Percentiles rank a stretch among this genome's conserved stretches.
These are phyloP conservation scores for Infundibulicybe gibba DNA, from an alignment of 768 basidiomycete genomes.

Conservation along the genomic window DNA sequence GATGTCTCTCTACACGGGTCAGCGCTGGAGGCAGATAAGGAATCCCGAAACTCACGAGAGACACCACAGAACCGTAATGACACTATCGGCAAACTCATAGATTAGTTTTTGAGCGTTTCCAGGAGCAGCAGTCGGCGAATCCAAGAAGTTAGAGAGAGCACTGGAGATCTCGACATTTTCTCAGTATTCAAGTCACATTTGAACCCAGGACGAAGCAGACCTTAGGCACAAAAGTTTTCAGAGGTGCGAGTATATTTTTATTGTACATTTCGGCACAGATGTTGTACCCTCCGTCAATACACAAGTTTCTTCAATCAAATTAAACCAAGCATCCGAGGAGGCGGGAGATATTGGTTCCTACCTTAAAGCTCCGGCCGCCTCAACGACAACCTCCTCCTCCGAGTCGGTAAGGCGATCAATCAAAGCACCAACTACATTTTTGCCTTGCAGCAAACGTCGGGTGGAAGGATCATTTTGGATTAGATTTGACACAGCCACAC, in stretches of 20 bases:
- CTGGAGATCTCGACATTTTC: slow-evolving; percentile 57
- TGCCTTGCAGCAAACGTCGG: slow-evolving; percentile 82
- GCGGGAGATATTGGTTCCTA: slow-evolving; percentile 26
- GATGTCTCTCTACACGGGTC: slow-evolving; percentile 73
- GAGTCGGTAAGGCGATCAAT: slow-evolving; percentile 86
- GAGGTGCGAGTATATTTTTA: slow-evolving; percentile 81
- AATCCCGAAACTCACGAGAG: slow-evolving; percentile 66
- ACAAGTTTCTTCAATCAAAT: slow-evolving; percentile 65
- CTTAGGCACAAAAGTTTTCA: slow-evolving; percentile 76
- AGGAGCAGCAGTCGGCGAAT: slow-evolving; percentile 55
- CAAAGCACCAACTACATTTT: slow-evolving; percentile 83
- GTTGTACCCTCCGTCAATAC: slow-evolving; percentile 93
- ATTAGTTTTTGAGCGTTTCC: slow-evolving; percentile 74
- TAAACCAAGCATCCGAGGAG: not conserved
- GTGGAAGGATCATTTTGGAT: slow-evolving; percentile 96
- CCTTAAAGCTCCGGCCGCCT: slow-evolving; percentile 88
- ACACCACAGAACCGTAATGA: slow-evolving; percentile 92
- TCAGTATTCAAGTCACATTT: not conserved
- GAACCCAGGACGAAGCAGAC: slow-evolving; percentile 29
- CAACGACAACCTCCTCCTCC: slow-evolving; percentile 88
- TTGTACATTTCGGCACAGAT: slow-evolving; percentile 98
- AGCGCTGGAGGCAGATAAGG: slow-evolving; percentile 5
- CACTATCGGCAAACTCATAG: slow-evolving; percentile 87
- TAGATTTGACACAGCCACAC: slow-evolving; percentile 92
- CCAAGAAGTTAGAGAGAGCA: slow-evolving; percentile 65